Percentiles rank a stretch among this genome's conserved stretches.
Conservation (phyloP, 805 yeast species). For the Barnettozyma siamensis region DNA sequence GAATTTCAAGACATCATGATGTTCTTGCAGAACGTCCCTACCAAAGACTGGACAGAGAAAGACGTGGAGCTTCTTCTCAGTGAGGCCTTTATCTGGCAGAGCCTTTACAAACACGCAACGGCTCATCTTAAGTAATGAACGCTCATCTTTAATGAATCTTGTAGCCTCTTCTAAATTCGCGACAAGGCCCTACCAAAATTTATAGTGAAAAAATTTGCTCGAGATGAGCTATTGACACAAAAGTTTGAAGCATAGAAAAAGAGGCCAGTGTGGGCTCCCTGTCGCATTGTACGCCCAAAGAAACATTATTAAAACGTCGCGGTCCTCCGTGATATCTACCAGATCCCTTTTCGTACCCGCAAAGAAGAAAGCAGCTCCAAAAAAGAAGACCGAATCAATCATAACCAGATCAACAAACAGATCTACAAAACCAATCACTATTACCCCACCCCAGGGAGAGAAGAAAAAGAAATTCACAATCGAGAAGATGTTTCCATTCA, state of each 20-base stretch:
- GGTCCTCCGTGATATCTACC: constrained; percentile 11
- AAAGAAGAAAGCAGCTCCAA: neutral
- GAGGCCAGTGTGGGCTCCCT: neutral
- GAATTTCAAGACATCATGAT: constrained; percentile 94
- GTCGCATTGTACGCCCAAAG: neutral
- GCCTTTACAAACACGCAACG: constrained; percentile 80
- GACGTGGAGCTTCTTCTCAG: constrained; percentile 89
- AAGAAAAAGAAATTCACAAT: constrained; percentile 3
- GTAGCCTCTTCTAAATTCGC: neutral
- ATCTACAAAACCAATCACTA: neutral
- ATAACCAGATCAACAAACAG: too few relatives aligned
- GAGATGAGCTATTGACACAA: constrained; percentile 8
- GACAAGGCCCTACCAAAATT: constrained; percentile 3
- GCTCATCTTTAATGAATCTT: too few relatives aligned
- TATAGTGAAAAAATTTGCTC: neutral
- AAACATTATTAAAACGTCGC: neutral
- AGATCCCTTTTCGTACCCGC: constrained; percentile 8
- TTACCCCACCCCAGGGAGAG: neutral
- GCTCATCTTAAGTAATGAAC: constrained; percentile 60
- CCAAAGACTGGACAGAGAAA: constrained; percentile 76
- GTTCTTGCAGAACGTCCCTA: constrained; percentile 87
- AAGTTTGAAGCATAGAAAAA: neutral
- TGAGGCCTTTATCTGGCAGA: constrained; percentile 97
- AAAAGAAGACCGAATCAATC: neutral
- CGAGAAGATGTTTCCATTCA: constrained; percentile 41